A percentile compares a stretch with the other conserved stretches of the same genome.
phyloP scores from a whole-genome alignment of 768 basidiomycete genomes.

The Cystobasidium tubakii region DNA sequence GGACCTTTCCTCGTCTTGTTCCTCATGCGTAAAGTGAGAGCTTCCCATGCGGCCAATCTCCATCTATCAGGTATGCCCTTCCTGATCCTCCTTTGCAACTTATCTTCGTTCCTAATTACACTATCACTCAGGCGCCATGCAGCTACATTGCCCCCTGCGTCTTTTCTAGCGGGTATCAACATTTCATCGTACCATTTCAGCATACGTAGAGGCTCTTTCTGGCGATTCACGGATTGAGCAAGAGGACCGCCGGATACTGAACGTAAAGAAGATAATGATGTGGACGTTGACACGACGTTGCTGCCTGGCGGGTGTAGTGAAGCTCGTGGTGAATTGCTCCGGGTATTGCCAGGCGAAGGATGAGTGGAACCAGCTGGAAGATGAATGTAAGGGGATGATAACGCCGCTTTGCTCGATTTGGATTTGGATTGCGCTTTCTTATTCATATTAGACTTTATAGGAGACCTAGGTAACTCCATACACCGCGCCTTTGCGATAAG shows the following conservation, averaged over 20 bases:
- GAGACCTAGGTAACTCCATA: not conserved
- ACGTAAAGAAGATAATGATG: not conserved
- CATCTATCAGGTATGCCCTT: constrained; percentile 97
- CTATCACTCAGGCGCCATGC: constrained; percentile 1
- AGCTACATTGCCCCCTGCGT: not conserved
- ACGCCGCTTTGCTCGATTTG: not conserved
- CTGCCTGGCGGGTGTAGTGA: not conserved
- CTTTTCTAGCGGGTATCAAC: constrained; percentile 1
- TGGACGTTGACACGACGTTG: not conserved
- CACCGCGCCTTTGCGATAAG: not conserved
- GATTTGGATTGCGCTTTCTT: not conserved
- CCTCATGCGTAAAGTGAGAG: constrained; percentile 55
- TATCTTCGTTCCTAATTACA: constrained; percentile 36
- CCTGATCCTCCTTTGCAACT: constrained; percentile 64
- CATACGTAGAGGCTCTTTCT: constrained; percentile 22
- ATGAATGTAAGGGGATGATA: not conserved
- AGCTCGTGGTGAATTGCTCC: not conserved
- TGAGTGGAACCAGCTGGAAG: not conserved
- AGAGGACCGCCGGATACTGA: not conserved
- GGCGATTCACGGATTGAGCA: not conserved
- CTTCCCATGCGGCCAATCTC: constrained; percentile 86
- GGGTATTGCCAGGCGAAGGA: not conserved
- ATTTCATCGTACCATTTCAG: constrained; percentile 33
- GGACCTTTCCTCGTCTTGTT: not conserved
- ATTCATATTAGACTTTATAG: not conserved